phyloP scores from a whole-genome alignment of 2,329 filamentous ascomycete species.

The Juglanconis juglandina region DNA sequence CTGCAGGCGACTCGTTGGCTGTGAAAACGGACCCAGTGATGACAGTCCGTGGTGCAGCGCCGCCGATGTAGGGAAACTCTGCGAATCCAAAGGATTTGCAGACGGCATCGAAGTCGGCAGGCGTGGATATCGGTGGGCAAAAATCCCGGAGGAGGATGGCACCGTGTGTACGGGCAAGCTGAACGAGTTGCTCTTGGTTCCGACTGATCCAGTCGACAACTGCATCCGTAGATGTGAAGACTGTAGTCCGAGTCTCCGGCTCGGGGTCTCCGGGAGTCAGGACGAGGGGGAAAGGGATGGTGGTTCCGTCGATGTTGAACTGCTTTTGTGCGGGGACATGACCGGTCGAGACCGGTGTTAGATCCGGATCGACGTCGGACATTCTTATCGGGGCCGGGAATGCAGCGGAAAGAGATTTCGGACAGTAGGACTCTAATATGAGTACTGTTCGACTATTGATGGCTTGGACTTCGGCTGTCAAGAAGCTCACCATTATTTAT shows the following conservation, averaged over 20 bases:
- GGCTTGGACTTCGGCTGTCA: neutral
- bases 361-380: neutral
- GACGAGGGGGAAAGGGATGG: constrained; percentile 12
- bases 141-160: constrained; percentile 15
- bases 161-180: constrained; percentile 10
- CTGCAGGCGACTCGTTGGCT: constrained; percentile 16
- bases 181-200: constrained; percentile 3
- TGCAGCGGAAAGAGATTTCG: too few relatives aligned
- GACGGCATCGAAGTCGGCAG: constrained; percentile 13
- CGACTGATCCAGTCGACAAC: constrained; percentile 10
- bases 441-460: neutral
- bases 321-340: constrained; percentile 13
- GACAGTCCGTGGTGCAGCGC: constrained; percentile 10
- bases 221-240: neutral
- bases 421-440: too few relatives aligned
- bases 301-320: constrained; percentile 1
- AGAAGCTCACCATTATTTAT: neutral
- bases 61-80: constrained; percentile 15
- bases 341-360: constrained; percentile 7
- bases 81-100: constrained; percentile 11
- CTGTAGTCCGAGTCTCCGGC: constrained; percentile 11
- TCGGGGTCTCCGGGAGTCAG: constrained; percentile 18
- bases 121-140: constrained; percentile 7
- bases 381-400: neutral
- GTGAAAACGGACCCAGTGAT: constrained; percentile 16